phyloP scores from a whole-genome alignment of 192 early-diverging fungal species.

The Dimargaris verticillata region DNA sequence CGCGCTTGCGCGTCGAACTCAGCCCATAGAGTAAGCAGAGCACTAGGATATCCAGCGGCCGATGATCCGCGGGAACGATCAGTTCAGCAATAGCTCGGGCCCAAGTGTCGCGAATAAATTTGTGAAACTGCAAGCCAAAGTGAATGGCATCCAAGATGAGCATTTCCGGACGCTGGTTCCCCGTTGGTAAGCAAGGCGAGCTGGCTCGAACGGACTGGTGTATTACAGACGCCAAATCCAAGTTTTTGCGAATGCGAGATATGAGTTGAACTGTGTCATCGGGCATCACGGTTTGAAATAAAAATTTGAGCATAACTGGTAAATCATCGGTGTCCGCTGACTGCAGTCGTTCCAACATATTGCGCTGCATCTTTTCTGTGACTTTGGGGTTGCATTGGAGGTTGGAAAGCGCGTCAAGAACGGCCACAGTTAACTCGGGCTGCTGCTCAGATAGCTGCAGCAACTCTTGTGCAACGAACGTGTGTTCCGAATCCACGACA shows the following conservation, averaged over 20 bases:
- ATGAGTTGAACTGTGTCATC: conserved; percentile 18
- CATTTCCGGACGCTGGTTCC: conserved; percentile 20
- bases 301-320: conserved; percentile 52
- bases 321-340: conserved; percentile 54
- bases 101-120: conserved; percentile 55
- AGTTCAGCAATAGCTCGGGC: conserved; percentile 36
- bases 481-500: conserved; percentile 49
- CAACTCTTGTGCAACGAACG: conserved; percentile 39
- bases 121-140: conserved; percentile 43
- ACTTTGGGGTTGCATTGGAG: conserved; percentile 26
- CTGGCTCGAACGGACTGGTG: conserved; percentile 16
- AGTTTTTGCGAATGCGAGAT: conserved; percentile 31
- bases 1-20: conserved; percentile 18
- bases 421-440: conserved; percentile 42
- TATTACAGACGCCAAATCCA: conserved; percentile 44
- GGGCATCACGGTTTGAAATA: conserved; percentile 42
- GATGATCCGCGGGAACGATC: conserved; percentile 23
- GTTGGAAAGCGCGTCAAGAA: conserved; percentile 54
- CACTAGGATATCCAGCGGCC: conserved; percentile 25
- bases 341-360: conserved; percentile 37
- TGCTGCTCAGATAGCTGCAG: conserved; percentile 39
- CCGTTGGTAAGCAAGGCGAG: neutral
- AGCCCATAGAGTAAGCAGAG: conserved; percentile 24
- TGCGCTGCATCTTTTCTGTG: conserved; percentile 31
- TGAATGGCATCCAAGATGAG: conserved; percentile 43